Conservation (phyloP, 2,329 filamentous ascomycete genomes). For the Cladosporium austrohemisphaericum region DNA sequence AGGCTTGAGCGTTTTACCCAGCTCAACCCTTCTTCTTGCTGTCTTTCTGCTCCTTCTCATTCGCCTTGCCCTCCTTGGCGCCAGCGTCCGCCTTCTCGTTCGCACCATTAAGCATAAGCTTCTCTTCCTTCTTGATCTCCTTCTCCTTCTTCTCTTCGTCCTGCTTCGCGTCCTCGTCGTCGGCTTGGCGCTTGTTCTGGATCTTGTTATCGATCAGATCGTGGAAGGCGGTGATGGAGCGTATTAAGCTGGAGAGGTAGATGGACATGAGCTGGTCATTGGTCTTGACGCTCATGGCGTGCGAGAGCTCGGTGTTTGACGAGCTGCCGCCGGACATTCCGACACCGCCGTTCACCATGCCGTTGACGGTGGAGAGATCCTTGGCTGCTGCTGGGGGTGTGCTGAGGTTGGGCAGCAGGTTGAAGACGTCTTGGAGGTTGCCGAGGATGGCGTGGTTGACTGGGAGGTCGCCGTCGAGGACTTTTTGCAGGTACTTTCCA, state of each 20-base stretch:
- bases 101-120: conserved; percentile 56
- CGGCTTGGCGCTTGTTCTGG: conserved; percentile 94
- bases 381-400: conserved; percentile 69
- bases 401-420: conserved; percentile 91
- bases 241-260: conserved; percentile 92
- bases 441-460: conserved; percentile 97
- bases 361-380: conserved; percentile 51
- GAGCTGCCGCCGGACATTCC: conserved; percentile 47
- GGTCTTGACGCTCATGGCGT: conserved; percentile 97
- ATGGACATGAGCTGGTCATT: conserved; percentile 99
- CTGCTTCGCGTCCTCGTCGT: conserved; percentile 84
- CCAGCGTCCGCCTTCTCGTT: conserved; percentile 41
- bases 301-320: conserved; percentile 80
- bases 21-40: conserved; percentile 50
- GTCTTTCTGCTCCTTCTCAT: conserved; percentile 53
- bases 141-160: conserved; percentile 57
- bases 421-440: conserved; percentile 99
- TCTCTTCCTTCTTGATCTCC: conserved; percentile 60
- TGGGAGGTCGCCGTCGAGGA: conserved; percentile 85
- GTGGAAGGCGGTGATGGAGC: conserved; percentile 97
- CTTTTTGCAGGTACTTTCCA: conserved; percentile 90
- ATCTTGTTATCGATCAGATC: conserved; percentile 99
- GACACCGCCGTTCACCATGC: conserved; percentile 54
- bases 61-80: conserved; percentile 44
- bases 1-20: no score